Base-by-base conservation (phyloP, 495 filamentous ascomycete genomes). In the Cairneyella variabilis region DNA sequence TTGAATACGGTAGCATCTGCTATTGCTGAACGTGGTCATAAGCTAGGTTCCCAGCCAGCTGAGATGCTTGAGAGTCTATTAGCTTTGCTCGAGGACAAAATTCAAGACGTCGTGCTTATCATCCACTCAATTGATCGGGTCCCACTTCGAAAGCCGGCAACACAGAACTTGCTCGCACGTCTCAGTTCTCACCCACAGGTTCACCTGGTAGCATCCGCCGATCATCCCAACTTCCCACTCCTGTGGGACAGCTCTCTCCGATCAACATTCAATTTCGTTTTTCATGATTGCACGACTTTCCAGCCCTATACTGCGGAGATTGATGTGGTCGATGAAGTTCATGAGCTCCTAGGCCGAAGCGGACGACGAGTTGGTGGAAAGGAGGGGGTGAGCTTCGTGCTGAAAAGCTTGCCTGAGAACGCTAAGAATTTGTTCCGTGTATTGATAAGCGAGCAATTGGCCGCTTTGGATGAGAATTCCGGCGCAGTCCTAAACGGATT, bases 271-370 rank as follows among this genome's bases (percentile, higher is more conserved):
- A 88, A 89, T 60, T 91, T 95, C 56, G 72, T 90, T 16, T 96
- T 91, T 73, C 93, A 98, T 69, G 91, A 97, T 69, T 85, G 85
- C 64, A 97, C 93, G 2, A 97, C 95, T 0, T 97, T 96, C 59
- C 71, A 77, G 0, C 80, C 89, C 0, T 90, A 83, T 61, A 65
- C 68, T 16, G 64, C 58, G n/a, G 87, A 91, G 50, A 70, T 90
- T 23, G 85, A 89, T 59, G 85, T 90, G 5, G 88, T 97, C 12
- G 89, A 95, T 61, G 86, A 86, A 54, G 90, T 96, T 17, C 85
- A 95, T 63, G 81, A 86, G 58, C 77, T 97, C 0, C 78, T 97
- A 0, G 91, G 92, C 22, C 80, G 91, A 21, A 89, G 84, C 60
- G 86, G 90, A n/a, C 78, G 85, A 32, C 80, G 88, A 45, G 77